These are phyloP conservation scores for Akanthomyces muscarius DNA, from an alignment of 2,329 filamentous ascomycete genomes.

Conservation along the genomic window DNA sequence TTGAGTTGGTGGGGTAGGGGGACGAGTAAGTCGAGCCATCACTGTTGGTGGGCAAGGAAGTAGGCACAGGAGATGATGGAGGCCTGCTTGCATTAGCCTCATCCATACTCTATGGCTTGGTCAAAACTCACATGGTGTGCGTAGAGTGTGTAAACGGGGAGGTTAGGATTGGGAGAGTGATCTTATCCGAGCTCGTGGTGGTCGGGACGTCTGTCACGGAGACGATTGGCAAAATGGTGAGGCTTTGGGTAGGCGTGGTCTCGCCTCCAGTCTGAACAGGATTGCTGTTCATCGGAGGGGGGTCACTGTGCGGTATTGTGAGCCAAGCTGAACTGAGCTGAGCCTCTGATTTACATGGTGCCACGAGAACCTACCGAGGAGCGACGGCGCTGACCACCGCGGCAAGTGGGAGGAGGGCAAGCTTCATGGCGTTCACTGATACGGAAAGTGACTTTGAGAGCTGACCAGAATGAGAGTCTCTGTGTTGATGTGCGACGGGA, in stretches of 20 bases:
- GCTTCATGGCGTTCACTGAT: neutral
- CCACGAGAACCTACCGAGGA: conserved; percentile 5
- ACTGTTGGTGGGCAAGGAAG: neutral
- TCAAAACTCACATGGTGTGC: neutral
- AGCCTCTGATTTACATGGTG: neutral
- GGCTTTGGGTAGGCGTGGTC: neutral
- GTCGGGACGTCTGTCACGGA: neutral
- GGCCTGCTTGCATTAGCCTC: neutral
- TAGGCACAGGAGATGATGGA: neutral
- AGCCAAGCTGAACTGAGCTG: conserved; percentile 8
- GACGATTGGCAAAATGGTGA: conserved; percentile 12
- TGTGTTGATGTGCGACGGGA: neutral
- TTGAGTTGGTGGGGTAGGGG: neutral
- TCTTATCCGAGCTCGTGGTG: neutral
- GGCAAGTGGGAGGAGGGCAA: conserved; percentile 9
- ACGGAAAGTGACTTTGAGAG: neutral
- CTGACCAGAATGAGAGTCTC: neutral
- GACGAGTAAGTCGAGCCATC: neutral
- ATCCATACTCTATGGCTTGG: neutral
- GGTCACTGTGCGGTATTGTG: neutral
- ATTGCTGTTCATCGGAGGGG: neutral
- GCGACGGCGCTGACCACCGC: conserved; percentile 9
- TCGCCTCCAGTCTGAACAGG: conserved; percentile 3
- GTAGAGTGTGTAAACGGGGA: neutral
- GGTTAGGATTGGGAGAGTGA: conserved; percentile 4